Base-by-base conservation (phyloP, 2,329 filamentous ascomycete genomes). In the Clonostachys solani region DNA sequence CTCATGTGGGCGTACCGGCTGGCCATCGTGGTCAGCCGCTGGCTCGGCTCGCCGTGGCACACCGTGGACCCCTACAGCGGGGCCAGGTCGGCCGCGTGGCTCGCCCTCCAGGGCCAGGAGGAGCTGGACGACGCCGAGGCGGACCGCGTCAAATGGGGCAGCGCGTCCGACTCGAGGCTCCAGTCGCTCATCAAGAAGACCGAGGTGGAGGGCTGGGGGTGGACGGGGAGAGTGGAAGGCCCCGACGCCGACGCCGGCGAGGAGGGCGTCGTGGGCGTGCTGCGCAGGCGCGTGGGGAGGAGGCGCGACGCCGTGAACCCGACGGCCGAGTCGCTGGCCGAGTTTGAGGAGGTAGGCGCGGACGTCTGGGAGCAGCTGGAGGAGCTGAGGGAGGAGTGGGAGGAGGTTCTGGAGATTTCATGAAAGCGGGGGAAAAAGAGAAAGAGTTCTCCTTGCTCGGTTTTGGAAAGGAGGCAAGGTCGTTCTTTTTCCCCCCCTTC, bases 41-140 rank as follows among this genome's bases (percentile, higher is more conserved):
- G 80, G 72, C 62, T 91, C 23, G 94, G 94, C 43, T 95, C 89
- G 4, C 88, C 88, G 12, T 99, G 94, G 94, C 92, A 97, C 64
- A 76, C 80, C 1, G 75, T 89, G 43, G 78, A 77, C n/a, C 76
- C 84, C 1, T 95, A 96, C 69, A 77, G 80, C 17, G 92, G 87
- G 40, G 89, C 92, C 8, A 78, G 78, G 43, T 82, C 90, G 1
- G 80, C 89, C 6, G 84, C 87, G 19, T 96, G 89, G 86, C 69
- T 95, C 7, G 81, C 86, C 0, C 78, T 97, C 12, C 78, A 85
- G 17, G 71, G 81, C 8, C 78, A 86, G 49, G 77, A 78, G 15
- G 72, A 74, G 17, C 73, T 92, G 13, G 80, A 89, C 44, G 72
- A 70, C 3, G 62, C 74, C 36, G 72, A 60, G 29, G 78, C 74